Percentiles rank a stretch among this genome's conserved stretches.
These are phyloP conservation scores for Raddia guianensis DNA, from an alignment of 176 grass and related monocot genomes.

Conservation along the genomic window DNA sequence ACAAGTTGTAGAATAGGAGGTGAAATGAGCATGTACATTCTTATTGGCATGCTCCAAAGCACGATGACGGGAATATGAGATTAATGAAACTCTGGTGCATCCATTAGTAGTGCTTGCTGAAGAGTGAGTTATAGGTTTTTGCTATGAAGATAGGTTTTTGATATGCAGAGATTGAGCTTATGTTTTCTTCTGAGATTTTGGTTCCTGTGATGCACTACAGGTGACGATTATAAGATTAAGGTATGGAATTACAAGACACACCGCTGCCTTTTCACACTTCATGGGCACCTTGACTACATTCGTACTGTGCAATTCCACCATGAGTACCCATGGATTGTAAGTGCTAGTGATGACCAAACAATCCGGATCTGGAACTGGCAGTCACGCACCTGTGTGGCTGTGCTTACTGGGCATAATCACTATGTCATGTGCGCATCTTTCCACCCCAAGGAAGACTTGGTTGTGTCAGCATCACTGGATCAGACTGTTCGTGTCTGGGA, in stretches of 20 bases:
- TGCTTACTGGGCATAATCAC: constrained; percentile 83
- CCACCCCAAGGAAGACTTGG: constrained; percentile 76
- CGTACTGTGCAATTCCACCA: constrained; percentile 96
- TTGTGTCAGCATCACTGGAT: constrained; percentile 85
- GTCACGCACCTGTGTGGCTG: constrained; percentile 69
- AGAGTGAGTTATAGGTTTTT: not conserved
- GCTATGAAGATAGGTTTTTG: not conserved
- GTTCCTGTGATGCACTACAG: constrained; percentile 46
- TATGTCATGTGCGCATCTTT: constrained; percentile 91
- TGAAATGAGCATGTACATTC: constrained; percentile 13
- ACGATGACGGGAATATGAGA: not conserved
- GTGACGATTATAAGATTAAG: constrained; percentile 99
- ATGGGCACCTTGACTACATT: constrained; percentile 95
- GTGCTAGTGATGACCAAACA: constrained; percentile 82
- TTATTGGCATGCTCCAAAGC: not conserved
- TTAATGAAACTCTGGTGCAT: not conserved
- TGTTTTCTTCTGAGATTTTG: constrained; percentile 12
- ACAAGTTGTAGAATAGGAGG: not conserved
- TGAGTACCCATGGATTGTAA: constrained; percentile 79
- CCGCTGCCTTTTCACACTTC: constrained; percentile 96
- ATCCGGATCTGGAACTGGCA: constrained; percentile 92
- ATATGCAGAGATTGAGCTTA: not conserved
- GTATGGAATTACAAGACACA: constrained; percentile 99
- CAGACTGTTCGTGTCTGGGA: constrained; percentile 86
- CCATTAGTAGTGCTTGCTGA: not conserved